These are phyloP conservation scores for Salix viminalis DNA, from an alignment of 345 rosid genomes.

Conservation along the genomic window DNA sequence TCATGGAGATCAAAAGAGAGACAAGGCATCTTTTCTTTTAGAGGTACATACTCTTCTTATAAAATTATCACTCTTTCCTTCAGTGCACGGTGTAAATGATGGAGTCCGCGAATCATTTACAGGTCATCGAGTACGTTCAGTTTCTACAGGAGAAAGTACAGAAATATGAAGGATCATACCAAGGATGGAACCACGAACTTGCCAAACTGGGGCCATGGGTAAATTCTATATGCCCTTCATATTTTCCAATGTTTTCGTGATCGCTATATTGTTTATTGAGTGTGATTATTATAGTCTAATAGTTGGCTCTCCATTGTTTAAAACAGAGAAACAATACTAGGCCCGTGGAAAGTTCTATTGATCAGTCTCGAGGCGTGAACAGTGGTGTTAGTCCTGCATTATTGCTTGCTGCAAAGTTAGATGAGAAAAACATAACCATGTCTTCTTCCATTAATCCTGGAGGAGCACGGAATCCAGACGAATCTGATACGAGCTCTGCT, in stretches of 20 bases:
- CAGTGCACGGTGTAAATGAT: background rate
- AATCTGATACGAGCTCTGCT: constrained; percentile 36
- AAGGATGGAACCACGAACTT: constrained; percentile 71
- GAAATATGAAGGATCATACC: constrained; percentile 62
- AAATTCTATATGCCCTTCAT: constrained; percentile 17
- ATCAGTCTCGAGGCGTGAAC: constrained; percentile 35
- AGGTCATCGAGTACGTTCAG: constrained; percentile 94
- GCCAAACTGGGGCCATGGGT: constrained; percentile 72
- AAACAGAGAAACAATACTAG: constrained; percentile 53
- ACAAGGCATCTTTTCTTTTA: constrained; percentile 87
- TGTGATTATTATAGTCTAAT: background rate
- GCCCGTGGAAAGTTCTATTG: constrained; percentile 40
- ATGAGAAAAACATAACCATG: constrained; percentile 43
- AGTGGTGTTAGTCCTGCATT: constrained; percentile 36
- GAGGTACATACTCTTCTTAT: constrained; percentile 49
- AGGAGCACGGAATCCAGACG: constrained; percentile 36
- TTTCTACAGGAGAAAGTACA: constrained; percentile 80
- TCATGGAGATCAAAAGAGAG: constrained; percentile 86
- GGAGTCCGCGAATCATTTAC: constrained; percentile 9
- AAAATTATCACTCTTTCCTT: background rate
- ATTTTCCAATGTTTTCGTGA: background rate
- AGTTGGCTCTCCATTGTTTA: constrained; percentile 9
- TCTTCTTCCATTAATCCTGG: constrained; percentile 36
- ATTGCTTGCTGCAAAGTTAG: constrained; percentile 44
- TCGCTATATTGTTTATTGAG: background rate